A percentile compares a stretch with the other conserved stretches of the same genome.
Conservation (phyloP, 345 rosid genomes). For the Anastatica hierochuntica region DNA sequence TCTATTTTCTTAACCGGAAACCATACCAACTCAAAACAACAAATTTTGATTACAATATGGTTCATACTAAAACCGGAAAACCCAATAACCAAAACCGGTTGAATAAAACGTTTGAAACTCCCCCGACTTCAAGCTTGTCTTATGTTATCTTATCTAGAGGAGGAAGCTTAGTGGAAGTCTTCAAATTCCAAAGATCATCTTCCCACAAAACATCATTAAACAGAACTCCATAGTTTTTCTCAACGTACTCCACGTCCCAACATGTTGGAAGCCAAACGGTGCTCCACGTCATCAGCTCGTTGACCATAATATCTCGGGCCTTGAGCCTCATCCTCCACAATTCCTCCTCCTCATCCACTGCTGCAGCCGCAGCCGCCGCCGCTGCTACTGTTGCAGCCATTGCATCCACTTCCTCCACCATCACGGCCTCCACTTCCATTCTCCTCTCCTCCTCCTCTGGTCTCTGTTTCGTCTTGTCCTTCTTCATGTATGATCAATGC, state of each 20-base stretch:
- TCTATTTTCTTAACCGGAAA: too few species aligned
- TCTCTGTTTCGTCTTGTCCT: conserved; percentile 13
- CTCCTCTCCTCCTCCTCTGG: neutral
- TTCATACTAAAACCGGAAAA: too few species aligned
- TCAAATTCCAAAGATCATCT: conserved; percentile 26
- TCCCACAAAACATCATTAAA: conserved; percentile 26
- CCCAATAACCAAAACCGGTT: too few species aligned
- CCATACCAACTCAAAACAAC: too few species aligned
- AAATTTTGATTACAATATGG: too few species aligned
- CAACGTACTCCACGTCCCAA: conserved; percentile 26
- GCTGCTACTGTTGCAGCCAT: conserved; percentile 21
- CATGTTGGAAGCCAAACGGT: conserved; percentile 19
- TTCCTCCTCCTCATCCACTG: conserved; percentile 17
- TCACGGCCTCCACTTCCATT: neutral
- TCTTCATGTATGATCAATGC: conserved; percentile 16
- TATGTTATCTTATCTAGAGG: too few species aligned
- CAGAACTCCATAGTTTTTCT: conserved; percentile 21
- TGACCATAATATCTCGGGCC: conserved; percentile 1
- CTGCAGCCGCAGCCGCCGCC: conserved; percentile 27
- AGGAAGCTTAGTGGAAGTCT: conserved; percentile 12
- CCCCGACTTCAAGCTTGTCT: too few species aligned
- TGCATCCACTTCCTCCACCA: conserved; percentile 21
- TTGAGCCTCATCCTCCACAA: conserved; percentile 16
- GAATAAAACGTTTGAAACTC: too few species aligned
- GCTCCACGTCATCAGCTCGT: conserved; percentile 24